Evolutionary conservation across 2,329 filamentous ascomycete species (phyloP), one percentile per base, ranked within the genome.

Genomic region (Colletotrichum sp.): DNA sequence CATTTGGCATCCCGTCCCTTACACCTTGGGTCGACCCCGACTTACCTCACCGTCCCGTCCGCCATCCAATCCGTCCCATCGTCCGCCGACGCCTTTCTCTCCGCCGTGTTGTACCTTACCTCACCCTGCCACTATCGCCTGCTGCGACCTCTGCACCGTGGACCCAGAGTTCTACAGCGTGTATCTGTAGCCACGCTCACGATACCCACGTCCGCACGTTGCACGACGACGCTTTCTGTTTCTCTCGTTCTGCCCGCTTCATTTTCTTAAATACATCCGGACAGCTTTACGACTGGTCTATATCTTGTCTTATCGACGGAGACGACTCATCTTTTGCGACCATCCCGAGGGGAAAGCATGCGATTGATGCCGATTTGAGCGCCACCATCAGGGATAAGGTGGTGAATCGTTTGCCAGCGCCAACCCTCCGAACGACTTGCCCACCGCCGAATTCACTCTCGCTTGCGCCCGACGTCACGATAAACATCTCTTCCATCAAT

Each of bases 321-420:
- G 36, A 38, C 67, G 16, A 43, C 51, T 34, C 13, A 72, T 34
- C 51, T 64, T n/a, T 71, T 51, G 65, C 64, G 59, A 73, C 64
- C 29, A 16, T 43, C 18, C 21, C 6, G 47, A 43, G 34, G 64
- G 70, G 69, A 69, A 73, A 73, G 69, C 64, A 74, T 74, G 72
- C 72, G 69, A 73, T 69, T 55, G 65, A 59, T 27, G 61, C 57
- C 65, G 15, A 57, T 47, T 31, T 74, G 36, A 73, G 62, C 58
- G 65, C 69, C 58, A 31, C 64, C 57, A 51, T 73, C 51, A 74
- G 59, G 69, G 69, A 74, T 69, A 73, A 69, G 58, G 72, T 74
- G 72, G 72, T 74, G 72, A 74, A 67, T 72, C 43, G 47, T 72
- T 65, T 63, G 47, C 67, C 55, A 47, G 55, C 62, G 63, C 62